A percentile compares a stretch with the other conserved stretches of the same genome.
Conservation (phyloP, 805 yeast genomes). For the Myxozyma neotropica region DNA sequence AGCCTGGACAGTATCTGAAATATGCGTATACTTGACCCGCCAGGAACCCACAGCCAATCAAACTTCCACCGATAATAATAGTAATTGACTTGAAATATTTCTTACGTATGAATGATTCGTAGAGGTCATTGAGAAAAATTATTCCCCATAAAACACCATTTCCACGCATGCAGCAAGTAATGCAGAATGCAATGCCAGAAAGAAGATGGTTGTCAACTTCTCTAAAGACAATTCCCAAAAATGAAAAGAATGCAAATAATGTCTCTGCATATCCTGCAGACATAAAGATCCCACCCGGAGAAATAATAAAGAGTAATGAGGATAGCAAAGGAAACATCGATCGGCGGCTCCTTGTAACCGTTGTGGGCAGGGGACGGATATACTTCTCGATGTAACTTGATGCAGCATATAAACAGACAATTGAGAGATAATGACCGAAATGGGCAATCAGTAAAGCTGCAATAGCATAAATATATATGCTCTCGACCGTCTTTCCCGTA, state of each 20-base stretch:
- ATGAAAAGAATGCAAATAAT: conserved; percentile 61
- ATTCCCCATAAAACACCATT: conserved; percentile 77
- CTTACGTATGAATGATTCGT: conserved; percentile 10
- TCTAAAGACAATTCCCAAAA: conserved; percentile 58
- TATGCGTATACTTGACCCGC: conserved; percentile 59
- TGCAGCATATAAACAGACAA: conserved; percentile 53
- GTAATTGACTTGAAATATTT: conserved; percentile 7
- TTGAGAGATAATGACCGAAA: conserved; percentile 53
- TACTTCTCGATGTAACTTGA: conserved; percentile 44
- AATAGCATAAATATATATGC: conserved; percentile 49
- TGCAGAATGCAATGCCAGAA: conserved; percentile 58
- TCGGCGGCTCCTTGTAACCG: conserved; percentile 13
- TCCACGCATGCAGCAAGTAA: conserved; percentile 68
- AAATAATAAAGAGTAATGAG: conserved; percentile 55
- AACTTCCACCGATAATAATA: conserved; percentile 56
- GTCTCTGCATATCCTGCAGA: conserved; percentile 78
- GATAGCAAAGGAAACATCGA: conserved; percentile 42
- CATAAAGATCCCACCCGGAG: conserved; percentile 81
- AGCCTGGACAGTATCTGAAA: conserved; percentile 66
- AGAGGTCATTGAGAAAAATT: conserved; percentile 61
- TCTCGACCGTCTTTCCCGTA: conserved; percentile 20
- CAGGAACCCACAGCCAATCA: conserved; percentile 53
- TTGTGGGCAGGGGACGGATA: conserved; percentile 15
- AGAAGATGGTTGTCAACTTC: conserved; percentile 44
- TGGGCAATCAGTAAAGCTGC: conserved; percentile 57